Evolutionary conservation across 768 basidiomycete genomes (phyloP), one percentile per base, ranked within the genome.

Genomic region (Pholiota microspora): DNA sequence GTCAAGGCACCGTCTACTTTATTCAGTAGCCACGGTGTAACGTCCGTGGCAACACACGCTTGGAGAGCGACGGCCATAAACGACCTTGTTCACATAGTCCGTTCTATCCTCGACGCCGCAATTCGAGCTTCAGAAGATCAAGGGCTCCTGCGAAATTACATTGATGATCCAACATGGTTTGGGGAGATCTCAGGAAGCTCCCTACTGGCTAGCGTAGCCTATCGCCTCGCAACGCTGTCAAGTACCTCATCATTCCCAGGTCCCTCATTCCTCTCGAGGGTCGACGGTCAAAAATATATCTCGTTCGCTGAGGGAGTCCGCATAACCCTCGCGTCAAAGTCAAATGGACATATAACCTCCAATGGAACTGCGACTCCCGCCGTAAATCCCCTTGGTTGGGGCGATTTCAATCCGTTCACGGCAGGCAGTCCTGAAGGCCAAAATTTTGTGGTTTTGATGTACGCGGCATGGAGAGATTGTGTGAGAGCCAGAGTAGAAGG

Each of bases 391-490:
- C 59, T 76, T 16, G 59, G 57, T 2, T 71, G 69, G 71, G 50
- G 55, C 3, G 72, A 73, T 52, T 62, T 51, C 3, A 63, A 51
- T 9, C 71, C 71, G 12, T 70, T 63, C 24, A 71, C 68, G 9
- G 47, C 67, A n/a, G 73, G 74, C 8, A 72, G 70, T 49, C 73
- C 74, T 0, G 74, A 76, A 51, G 74, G 72, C 0, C 64, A 76
- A 34, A 67, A 64, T 42, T 73, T 76, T 52, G 71, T 71, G 0
- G 69, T 71, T 16, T 38, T 74, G 57, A 53, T 74, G 65, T 74
- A 73, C 54, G 61, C 73, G 1, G 73, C 73, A 2, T 76, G 72
- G 72, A 62, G 74, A 48, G 74, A 74, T 49, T 76, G 73, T 34
- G 65, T 74, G 23, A 35, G 52, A 23, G 58, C 56, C 10, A 61